phyloP scores from a whole-genome alignment of 768 basidiomycete genomes.

The Auricularia auricula-judae region DNA sequence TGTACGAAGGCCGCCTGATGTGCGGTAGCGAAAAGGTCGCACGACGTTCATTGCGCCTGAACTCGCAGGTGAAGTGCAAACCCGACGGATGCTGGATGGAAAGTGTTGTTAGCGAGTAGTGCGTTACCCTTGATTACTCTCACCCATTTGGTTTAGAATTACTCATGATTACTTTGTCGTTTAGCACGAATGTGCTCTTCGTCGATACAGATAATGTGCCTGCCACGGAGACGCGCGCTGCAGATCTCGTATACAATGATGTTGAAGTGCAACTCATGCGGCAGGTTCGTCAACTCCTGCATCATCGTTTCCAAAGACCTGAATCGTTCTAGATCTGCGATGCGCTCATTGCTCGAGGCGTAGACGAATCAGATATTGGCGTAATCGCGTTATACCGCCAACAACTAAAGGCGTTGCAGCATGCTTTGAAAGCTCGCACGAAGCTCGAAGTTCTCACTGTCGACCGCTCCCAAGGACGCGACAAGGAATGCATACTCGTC shows the following conservation, averaged over 20 bases:
- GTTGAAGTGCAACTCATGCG: constrained; percentile 48
- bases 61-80: constrained; percentile 27
- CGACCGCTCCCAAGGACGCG: constrained; percentile 87
- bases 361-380: constrained; percentile 63
- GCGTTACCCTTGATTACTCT: constrained; percentile 9
- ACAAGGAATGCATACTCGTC: constrained; percentile 91
- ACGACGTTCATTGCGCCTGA: constrained; percentile 38
- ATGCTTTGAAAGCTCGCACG: constrained; percentile 43
- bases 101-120: constrained; percentile 54
- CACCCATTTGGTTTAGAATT: too few relatives aligned
- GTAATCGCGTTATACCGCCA: constrained; percentile 90
- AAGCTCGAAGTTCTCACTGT: constrained; percentile 82
- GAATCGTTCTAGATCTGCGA: constrained; percentile 57
- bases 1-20: constrained; percentile 65
- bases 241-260: constrained; percentile 85
- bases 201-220: constrained; percentile 85
- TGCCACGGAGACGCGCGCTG: constrained; percentile 68
- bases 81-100: constrained; percentile 59
- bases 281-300: constrained; percentile 20
- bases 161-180: not conserved
- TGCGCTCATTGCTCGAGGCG: constrained; percentile 52
- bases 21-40: constrained; percentile 75
- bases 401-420: constrained; percentile 80
- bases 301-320: constrained; percentile 11
- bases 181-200: constrained; percentile 78